A percentile compares a stretch with the other conserved stretches of the same genome.
Evolutionary conservation across 2,329 filamentous ascomycete species (phyloP).

Genomic region (Sclerotinia borealis): DNA sequence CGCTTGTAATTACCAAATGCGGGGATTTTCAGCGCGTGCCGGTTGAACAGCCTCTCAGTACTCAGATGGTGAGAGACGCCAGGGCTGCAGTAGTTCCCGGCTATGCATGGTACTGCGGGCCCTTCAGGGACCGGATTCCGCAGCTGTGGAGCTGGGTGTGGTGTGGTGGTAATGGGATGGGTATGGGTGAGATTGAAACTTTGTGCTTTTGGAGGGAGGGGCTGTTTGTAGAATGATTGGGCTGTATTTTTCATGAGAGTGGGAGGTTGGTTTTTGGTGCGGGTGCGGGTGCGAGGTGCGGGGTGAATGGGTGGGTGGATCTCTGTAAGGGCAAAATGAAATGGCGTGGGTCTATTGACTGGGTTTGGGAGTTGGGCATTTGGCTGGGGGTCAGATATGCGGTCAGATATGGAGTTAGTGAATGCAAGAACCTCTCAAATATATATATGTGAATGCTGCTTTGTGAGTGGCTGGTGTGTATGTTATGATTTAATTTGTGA

Average conservation of each 20-base stretch:
- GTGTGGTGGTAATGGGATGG: neutral
- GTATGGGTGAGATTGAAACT: neutral
- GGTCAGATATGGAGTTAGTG: neutral
- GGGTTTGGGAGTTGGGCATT: conserved; percentile 1
- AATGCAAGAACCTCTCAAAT: neutral
- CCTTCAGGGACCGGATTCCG: neutral
- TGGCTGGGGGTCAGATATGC: neutral
- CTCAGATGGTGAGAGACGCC: conserved; percentile 9
- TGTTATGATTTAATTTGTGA: neutral
- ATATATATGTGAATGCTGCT: neutral
- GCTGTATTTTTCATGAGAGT: neutral
- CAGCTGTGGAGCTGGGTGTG: conserved; percentile 3
- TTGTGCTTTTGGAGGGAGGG: neutral
- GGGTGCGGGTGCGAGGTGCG: neutral
- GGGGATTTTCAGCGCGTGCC: conserved; percentile 5
- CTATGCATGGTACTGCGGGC: conserved; percentile 7
- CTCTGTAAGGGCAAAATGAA: conserved; percentile 1
- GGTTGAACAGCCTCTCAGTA: neutral
- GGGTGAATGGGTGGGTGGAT: neutral
- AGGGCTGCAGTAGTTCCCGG: conserved; percentile 17
- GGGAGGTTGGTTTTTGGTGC: neutral
- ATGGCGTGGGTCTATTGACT: neutral
- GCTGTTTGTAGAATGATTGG: conserved; percentile 7
- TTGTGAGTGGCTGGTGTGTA: neutral
- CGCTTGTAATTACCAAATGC: conserved; percentile 13